Evolutionary conservation across 495 filamentous ascomycete genomes (phyloP).

Genomic region (Jackrogersella minutella): DNA sequence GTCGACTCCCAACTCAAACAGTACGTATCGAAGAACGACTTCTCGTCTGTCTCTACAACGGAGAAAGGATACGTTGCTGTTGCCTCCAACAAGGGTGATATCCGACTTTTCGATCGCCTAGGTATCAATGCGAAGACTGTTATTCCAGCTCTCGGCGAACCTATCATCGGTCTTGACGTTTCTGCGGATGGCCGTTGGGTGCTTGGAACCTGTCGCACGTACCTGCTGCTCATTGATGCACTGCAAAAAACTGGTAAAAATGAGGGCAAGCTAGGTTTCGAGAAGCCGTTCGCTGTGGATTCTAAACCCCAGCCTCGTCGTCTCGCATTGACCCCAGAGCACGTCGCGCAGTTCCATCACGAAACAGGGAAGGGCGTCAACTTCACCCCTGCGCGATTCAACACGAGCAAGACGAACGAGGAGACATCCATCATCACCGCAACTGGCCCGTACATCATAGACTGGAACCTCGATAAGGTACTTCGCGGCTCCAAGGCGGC

Average conservation of each 20-base stretch:
- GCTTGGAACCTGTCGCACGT: slow-evolving; percentile 92
- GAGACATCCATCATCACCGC: slow-evolving; percentile 96
- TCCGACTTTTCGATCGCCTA: slow-evolving; percentile 93
- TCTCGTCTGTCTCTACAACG: slow-evolving; percentile 91
- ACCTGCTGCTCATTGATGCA: slow-evolving; percentile 90
- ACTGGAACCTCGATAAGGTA: slow-evolving; percentile 93
- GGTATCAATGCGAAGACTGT: slow-evolving; percentile 98
- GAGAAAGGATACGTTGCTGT: slow-evolving; percentile 97
- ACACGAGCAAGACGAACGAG: slow-evolving; percentile 78
- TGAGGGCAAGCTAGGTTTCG: slow-evolving; percentile 96
- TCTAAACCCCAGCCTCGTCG: slow-evolving; percentile 92
- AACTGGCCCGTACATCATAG: slow-evolving; percentile 97
- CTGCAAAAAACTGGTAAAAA: slow-evolving; percentile 94
- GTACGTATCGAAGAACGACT: slow-evolving; percentile 95
- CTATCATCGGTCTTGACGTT: slow-evolving; percentile 93
- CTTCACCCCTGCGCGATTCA: slow-evolving; percentile 94
- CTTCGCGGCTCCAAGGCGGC: slow-evolving; percentile 79
- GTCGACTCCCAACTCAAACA: slow-evolving; percentile 93
- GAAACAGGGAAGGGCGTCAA: slow-evolving; percentile 86
- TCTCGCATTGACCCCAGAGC: slow-evolving; percentile 82
- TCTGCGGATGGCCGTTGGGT: slow-evolving; percentile 96
- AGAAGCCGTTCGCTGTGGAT: slow-evolving; percentile 91
- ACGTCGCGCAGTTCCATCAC: slow-evolving; percentile 96
- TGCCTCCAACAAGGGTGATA: slow-evolving; percentile 96
- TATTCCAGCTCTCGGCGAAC: slow-evolving; percentile 92